phyloP scores from a whole-genome alignment of 331 rosid genomes.

The Dryas integrifolia region DNA sequence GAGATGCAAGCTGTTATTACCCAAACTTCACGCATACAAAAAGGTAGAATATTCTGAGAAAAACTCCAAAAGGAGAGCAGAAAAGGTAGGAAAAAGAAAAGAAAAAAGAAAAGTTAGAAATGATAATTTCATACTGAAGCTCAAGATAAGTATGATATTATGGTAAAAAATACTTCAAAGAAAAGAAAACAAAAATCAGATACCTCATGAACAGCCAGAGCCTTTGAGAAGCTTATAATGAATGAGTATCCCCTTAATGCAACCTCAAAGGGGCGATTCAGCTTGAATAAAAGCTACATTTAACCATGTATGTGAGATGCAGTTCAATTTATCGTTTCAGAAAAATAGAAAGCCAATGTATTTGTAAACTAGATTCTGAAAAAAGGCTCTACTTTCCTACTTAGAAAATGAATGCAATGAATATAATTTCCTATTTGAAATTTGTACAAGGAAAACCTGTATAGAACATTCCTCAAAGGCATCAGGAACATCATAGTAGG shows the following conservation, averaged over 20 bases:
- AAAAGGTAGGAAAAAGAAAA: constrained; percentile 15
- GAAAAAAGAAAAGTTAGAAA: constrained; percentile 21
- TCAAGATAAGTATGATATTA: constrained; percentile 9
- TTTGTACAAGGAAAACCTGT: neutral
- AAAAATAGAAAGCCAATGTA: neutral
- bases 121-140: constrained; percentile 25
- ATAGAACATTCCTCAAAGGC: neutral
- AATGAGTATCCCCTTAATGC: constrained; percentile 89
- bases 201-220: constrained; percentile 80
- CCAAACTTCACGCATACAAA: constrained; percentile 98
- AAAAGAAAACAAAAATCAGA: constrained; percentile 7
- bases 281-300: constrained; percentile 88
- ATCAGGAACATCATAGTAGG: neutral
- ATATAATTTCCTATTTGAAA: neutral
- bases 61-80: constrained; percentile 39
- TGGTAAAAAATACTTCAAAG: neutral
- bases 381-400: neutral
- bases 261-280: constrained; percentile 82
- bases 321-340: constrained; percentile 20
- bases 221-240: constrained; percentile 91
- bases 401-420: neutral
- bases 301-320: constrained; percentile 25
- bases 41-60: constrained; percentile 79
- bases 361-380: neutral
- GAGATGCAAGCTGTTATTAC: constrained; percentile 84